Percentiles rank a stretch among this genome's conserved stretches.
phyloP scores from a whole-genome alignment of 2,329 filamentous ascomycete species.

The Neocatenulostroma microsporum region DNA sequence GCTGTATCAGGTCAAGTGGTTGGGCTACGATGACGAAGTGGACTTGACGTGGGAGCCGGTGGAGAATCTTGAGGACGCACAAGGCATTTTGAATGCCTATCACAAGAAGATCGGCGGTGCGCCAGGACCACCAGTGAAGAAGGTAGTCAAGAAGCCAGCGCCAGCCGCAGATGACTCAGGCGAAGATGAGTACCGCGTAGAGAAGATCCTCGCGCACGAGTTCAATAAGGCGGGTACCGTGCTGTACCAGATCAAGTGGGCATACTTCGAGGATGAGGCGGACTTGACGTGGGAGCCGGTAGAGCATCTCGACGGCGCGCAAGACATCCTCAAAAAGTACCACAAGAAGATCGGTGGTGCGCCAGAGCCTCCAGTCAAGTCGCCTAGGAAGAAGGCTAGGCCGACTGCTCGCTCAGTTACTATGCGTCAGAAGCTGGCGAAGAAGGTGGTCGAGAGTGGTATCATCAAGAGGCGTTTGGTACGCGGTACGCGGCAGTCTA shows the following conservation, averaged over 20 bases:
- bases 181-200: slow-evolving; percentile 59
- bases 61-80: slow-evolving; percentile 29
- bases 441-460: not conserved
- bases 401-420: slow-evolving; percentile 3
- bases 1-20: no score
- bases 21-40: no score
- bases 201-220: slow-evolving; percentile 62
- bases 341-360: slow-evolving; percentile 56
- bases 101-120: slow-evolving; percentile 56
- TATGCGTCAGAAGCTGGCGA: not conserved
- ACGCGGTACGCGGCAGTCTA: not conserved
- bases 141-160: not conserved
- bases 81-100: slow-evolving; percentile 57
- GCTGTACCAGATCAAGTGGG: slow-evolving; percentile 70
- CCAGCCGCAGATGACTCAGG: slow-evolving; percentile 40
- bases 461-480: not conserved
- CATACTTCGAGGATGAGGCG: slow-evolving; percentile 61
- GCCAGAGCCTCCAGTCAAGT: slow-evolving; percentile 25
- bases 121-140: slow-evolving; percentile 32
- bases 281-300: slow-evolving; percentile 76
- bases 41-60: not conserved
- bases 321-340: slow-evolving; percentile 57
- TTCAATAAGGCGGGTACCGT: slow-evolving; percentile 49
- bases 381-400: not conserved
- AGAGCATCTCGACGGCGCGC: slow-evolving; percentile 51